A percentile compares a stretch with the other conserved stretches of the same genome.
Conservation (phyloP, 225 moss, liverwort and hornwort species). For the Pseudisothecium myosuroides region DNA sequence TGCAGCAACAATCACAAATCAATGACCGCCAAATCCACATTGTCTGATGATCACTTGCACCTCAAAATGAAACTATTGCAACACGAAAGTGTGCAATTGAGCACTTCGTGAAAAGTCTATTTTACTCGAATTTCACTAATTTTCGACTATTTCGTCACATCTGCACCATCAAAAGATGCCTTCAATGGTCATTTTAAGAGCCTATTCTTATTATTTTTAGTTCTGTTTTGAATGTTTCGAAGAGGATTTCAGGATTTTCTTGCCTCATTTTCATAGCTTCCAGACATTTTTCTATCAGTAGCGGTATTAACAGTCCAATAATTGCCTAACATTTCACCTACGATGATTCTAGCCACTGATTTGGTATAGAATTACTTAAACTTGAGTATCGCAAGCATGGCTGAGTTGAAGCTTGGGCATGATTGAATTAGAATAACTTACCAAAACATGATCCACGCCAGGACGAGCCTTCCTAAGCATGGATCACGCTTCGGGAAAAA, state of each 20-base stretch:
- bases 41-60: background rate
- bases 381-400: background rate
- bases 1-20: background rate
- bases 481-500: background rate
- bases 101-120: background rate
- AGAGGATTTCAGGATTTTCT: background rate
- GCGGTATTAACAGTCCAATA: background rate
- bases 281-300: background rate
- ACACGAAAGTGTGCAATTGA: background rate
- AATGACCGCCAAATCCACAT: background rate
- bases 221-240: background rate
- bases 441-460: background rate
- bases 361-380: background rate
- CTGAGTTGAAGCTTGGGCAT: background rate
- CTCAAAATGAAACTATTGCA: background rate
- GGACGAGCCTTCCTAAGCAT: background rate
- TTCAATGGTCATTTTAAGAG: background rate
- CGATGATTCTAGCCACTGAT: background rate
- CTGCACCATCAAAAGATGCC: background rate
- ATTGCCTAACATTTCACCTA: background rate
- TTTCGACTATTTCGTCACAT: background rate
- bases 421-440: background rate
- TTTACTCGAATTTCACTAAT: background rate
- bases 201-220: background rate
- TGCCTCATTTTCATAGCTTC: background rate